phyloP scores from a whole-genome alignment of 2,329 filamentous ascomycete genomes.

The Penicillium sclerotigenum region DNA sequence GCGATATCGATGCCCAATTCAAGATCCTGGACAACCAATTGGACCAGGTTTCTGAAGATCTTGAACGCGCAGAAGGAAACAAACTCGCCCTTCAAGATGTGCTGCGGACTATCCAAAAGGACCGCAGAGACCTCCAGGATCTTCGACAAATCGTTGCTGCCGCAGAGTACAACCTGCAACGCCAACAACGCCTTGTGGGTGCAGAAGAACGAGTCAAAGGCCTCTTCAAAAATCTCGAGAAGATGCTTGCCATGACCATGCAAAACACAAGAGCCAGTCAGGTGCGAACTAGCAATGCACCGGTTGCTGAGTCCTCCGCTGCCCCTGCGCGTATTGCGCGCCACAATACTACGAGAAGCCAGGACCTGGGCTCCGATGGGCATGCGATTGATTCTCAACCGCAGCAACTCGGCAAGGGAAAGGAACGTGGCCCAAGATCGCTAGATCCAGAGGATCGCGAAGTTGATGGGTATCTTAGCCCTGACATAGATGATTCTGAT shows the following conservation, averaged over 20 bases:
- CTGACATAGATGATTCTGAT: too few relatives aligned
- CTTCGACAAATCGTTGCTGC: background rate
- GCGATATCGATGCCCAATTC: background rate
- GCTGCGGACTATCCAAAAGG: background rate
- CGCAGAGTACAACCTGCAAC: accelerated
- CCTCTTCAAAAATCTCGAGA: background rate
- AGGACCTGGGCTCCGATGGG: background rate
- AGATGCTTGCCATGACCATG: background rate
- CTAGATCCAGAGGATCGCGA: background rate
- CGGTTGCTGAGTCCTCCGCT: background rate
- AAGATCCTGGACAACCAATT: background rate
- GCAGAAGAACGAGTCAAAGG: background rate
- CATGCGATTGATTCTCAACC: background rate
- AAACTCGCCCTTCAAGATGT: background rate
- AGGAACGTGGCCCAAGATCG: background rate
- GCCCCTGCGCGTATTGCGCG: background rate
- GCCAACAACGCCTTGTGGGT: background rate
- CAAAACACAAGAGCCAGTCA: background rate
- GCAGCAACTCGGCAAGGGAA: background rate
- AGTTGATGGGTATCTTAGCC: too few relatives aligned
- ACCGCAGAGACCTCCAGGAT: accelerated
- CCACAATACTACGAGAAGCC: background rate
- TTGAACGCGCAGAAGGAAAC: background rate
- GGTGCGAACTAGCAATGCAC: background rate
- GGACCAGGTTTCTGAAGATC: background rate